Percentiles rank a stretch among this genome's conserved stretches.
These are phyloP conservation scores for Papiliotrema nemorosa DNA, from an alignment of 1,284 basidiomycete species.

Conservation along the genomic window DNA sequence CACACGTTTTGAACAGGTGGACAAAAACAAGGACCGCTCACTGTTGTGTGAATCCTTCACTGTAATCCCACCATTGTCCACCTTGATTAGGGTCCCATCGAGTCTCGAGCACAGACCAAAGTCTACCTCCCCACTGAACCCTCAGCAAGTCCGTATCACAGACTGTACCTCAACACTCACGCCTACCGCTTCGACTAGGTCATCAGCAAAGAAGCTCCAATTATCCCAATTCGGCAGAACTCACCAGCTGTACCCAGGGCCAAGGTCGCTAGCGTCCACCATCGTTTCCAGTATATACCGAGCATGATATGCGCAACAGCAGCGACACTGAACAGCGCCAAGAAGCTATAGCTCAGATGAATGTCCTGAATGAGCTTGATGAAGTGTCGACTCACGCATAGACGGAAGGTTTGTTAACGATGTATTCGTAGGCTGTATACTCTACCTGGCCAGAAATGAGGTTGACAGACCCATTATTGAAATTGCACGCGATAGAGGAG, in stretches of 20 bases:
- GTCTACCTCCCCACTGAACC: neutral
- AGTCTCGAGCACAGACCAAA: neutral
- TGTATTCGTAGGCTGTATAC: neutral
- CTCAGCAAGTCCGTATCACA: too few species aligned
- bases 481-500: too few species aligned
- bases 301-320: neutral
- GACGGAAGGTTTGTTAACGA: neutral
- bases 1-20: too few species aligned
- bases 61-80: slow-evolving; percentile 2
- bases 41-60: slow-evolving; percentile 17
- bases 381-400: neutral
- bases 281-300: neutral
- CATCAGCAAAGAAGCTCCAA: neutral
- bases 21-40: too few species aligned
- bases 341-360: too few species aligned
- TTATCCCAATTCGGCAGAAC: neutral
- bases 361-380: too few species aligned
- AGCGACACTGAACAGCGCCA: too few species aligned
- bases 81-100: slow-evolving; percentile 7
- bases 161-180: too few species aligned
- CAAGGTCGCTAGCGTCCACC: neutral
- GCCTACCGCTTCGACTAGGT: neutral
- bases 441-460: neutral
- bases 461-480: neutral
- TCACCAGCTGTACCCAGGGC: neutral